Conservation (phyloP, 2,329 filamentous ascomycete species). For the Ustulina deusta region DNA sequence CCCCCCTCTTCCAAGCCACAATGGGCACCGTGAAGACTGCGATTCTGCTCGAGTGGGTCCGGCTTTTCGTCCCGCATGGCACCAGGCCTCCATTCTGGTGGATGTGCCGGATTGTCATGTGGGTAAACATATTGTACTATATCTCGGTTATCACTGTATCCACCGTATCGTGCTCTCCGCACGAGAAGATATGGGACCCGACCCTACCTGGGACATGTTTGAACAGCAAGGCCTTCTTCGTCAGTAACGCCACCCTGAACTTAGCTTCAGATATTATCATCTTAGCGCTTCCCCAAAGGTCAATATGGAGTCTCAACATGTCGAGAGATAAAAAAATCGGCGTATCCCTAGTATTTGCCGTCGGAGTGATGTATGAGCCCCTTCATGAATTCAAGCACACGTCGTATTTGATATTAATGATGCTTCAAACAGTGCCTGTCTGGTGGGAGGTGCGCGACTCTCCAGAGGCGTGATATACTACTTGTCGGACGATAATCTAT, state of each 20-base stretch:
- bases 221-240: constrained; percentile 56
- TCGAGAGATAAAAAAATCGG: constrained; percentile 56
- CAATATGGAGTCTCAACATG: constrained; percentile 56
- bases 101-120: constrained; percentile 40
- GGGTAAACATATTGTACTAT: constrained; percentile 42
- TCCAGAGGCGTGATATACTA: constrained; percentile 29
- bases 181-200: constrained; percentile 46
- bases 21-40: constrained; percentile 30
- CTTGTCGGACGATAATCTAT: constrained; percentile 26
- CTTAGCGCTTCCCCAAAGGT: constrained; percentile 56
- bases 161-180: constrained; percentile 47
- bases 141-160: constrained; percentile 43
- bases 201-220: constrained; percentile 52
- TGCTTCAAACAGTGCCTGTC: constrained; percentile 14
- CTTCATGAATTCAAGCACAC: not conserved
- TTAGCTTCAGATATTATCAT: constrained; percentile 57
- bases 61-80: constrained; percentile 31
- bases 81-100: constrained; percentile 39
- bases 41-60: constrained; percentile 36
- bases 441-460: constrained; percentile 26
- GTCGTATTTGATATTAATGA: constrained; percentile 6
- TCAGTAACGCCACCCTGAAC: constrained; percentile 56
- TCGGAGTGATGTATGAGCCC: constrained; percentile 54
- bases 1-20: constrained; percentile 23
- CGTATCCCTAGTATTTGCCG: constrained; percentile 54